Conservation (phyloP, 495 filamentous ascomycete genomes). For the Cenococcum geophilum region DNA sequence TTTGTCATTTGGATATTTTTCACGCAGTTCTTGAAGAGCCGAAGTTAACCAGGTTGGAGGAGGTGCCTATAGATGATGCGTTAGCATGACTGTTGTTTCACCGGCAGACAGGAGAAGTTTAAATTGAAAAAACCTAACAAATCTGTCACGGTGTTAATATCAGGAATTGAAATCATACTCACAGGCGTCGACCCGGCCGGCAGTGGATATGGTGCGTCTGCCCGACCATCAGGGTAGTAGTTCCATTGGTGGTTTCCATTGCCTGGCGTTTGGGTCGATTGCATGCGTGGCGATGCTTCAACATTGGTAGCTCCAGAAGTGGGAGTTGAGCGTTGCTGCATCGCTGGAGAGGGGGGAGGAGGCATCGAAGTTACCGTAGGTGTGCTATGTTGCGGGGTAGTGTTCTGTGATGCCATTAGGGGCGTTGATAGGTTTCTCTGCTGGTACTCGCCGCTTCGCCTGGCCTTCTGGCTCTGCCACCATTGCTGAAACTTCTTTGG, state of each 20-base stretch:
- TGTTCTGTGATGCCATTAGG: slow-evolving; percentile 42
- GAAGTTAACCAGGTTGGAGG: slow-evolving; percentile 72
- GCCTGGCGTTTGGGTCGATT: slow-evolving; percentile 4
- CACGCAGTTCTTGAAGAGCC: slow-evolving; percentile 58
- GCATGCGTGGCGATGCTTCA: slow-evolving; percentile 18
- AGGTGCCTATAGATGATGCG: slow-evolving; percentile 50
- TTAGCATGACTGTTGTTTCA: slow-evolving; percentile 14
- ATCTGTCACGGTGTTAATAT: not conserved
- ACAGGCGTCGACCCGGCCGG: slow-evolving; percentile 14
- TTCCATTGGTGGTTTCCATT: slow-evolving; percentile 22
- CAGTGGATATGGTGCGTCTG: slow-evolving; percentile 28
- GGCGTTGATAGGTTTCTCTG: slow-evolving; percentile 39
- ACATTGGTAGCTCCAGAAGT: slow-evolving; percentile 28
- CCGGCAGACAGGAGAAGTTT: not conserved
- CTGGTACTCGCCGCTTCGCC: slow-evolving; percentile 20
- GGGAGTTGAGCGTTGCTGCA: slow-evolving; percentile 19
- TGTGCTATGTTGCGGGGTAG: slow-evolving; percentile 48
- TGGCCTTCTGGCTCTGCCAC: slow-evolving; percentile 46
- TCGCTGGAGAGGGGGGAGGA: slow-evolving; percentile 45
- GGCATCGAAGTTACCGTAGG: slow-evolving; percentile 56
- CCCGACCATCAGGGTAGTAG: slow-evolving; percentile 29
- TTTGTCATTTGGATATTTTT: slow-evolving; percentile 62
- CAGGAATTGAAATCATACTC: slow-evolving; percentile 4
- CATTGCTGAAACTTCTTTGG: slow-evolving; percentile 58
- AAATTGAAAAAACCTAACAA: not conserved